These are phyloP conservation scores for Tricholoma hemisulphureum DNA, from an alignment of 768 basidiomycete genomes.

Conservation along the genomic window DNA sequence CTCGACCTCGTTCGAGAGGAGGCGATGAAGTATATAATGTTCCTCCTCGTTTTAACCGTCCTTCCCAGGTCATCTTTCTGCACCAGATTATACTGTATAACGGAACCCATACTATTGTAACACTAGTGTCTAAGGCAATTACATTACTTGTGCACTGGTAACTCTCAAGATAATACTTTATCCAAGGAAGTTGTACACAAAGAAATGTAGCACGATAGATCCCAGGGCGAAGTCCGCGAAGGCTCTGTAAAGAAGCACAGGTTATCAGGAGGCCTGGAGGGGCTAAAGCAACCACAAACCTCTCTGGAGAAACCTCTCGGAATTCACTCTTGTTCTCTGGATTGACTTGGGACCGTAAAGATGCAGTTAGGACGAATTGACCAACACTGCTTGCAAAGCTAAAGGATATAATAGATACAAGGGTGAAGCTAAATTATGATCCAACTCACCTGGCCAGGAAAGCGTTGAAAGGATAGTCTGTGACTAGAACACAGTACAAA, in stretches of 20 bases:
- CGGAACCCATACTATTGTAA: background rate
- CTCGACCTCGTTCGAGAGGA: constrained; percentile 72
- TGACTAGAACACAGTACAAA: constrained; percentile 85
- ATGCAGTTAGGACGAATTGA: constrained; percentile 94
- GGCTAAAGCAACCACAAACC: constrained; percentile 48
- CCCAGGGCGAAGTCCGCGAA: constrained; percentile 96
- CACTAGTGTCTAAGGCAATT: background rate
- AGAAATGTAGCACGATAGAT: constrained; percentile 96
- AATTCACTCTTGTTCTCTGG: constrained; percentile 80
- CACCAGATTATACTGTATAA: background rate
- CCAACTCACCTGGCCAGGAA: constrained; percentile 87
- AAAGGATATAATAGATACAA: constrained; percentile 1
- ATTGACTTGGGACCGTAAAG: constrained; percentile 89
- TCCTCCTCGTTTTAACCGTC: background rate
- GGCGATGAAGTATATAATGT: constrained; percentile 22
- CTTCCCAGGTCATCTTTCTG: background rate
- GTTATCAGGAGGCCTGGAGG: background rate
- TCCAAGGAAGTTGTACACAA: constrained; percentile 98
- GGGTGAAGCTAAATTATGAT: background rate
- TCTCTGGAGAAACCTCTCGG: constrained; percentile 89
- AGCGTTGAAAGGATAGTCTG: constrained; percentile 95
- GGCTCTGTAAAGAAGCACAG: constrained; percentile 55
- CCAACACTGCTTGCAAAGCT: constrained; percentile 94
- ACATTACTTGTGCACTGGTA: background rate
- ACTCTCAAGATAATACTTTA: constrained; percentile 30